Conservation (phyloP, 2,329 filamentous ascomycete genomes). For the Sclerotinia borealis region DNA sequence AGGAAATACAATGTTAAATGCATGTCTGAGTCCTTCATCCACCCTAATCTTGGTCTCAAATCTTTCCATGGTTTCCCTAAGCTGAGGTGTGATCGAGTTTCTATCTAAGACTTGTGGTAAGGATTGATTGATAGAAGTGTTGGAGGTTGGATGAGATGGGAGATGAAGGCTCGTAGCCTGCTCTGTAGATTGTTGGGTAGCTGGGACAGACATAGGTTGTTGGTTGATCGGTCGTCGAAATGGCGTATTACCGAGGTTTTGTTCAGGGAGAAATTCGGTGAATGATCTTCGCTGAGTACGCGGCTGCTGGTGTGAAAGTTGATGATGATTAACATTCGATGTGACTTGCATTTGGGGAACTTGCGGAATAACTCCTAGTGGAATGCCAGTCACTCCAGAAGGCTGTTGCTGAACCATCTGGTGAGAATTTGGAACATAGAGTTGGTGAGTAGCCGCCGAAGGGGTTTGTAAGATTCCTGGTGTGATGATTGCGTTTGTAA, state of each 20-base stretch:
- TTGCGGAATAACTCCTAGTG: background rate
- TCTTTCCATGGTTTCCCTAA: conserved; percentile 4
- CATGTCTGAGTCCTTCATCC: background rate
- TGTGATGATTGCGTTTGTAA: background rate
- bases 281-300: background rate
- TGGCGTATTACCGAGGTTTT: background rate
- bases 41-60: conserved; percentile 1
- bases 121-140: background rate
- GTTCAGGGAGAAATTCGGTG: background rate
- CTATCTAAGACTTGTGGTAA: background rate
- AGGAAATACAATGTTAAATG: conserved; percentile 5
- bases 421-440: background rate
- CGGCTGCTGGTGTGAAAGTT: background rate
- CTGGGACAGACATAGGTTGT: background rate
- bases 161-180: background rate
- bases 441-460: background rate
- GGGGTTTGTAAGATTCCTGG: background rate
- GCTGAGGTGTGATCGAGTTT: background rate
- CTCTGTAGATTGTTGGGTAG: background rate
- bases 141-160: background rate
- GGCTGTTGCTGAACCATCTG: background rate
- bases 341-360: background rate
- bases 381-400: background rate
- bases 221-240: background rate
- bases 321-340: background rate